A percentile compares a stretch with the other conserved stretches of the same genome.
These are phyloP conservation scores for Fragaria nilgerrensis DNA, from an alignment of 306 rosid species.

Conservation along the genomic window DNA sequence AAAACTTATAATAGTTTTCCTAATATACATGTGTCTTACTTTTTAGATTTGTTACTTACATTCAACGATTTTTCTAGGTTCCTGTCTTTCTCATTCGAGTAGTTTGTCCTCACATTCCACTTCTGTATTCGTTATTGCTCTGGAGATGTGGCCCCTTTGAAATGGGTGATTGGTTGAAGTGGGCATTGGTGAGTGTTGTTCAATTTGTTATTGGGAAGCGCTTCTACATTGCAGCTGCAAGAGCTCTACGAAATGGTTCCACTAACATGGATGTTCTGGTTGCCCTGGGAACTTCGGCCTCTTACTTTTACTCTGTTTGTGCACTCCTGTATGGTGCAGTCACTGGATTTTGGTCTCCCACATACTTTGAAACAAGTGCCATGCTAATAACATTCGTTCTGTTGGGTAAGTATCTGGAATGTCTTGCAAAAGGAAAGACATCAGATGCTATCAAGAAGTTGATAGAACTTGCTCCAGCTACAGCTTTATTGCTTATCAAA, in stretches of 20 bases:
- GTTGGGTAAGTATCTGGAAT: conserved; percentile 94
- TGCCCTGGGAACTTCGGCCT: conserved; percentile 96
- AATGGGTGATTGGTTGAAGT: conserved; percentile 95
- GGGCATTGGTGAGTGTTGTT: conserved; percentile 86
- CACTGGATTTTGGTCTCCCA: conserved; percentile 95
- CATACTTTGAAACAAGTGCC: conserved; percentile 96
- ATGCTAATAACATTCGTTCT: conserved; percentile 98
- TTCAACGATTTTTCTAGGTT: conserved; percentile 49
- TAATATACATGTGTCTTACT: not conserved
- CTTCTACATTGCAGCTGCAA: conserved; percentile 84
- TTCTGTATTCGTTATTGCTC: conserved; percentile 64
- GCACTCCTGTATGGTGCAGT: conserved; percentile 96
- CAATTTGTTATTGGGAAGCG: conserved; percentile 93
- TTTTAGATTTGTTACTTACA: conserved; percentile 22
- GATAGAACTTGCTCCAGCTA: conserved; percentile 90
- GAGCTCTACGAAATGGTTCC: conserved; percentile 97
- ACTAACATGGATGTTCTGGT: conserved; percentile 98
- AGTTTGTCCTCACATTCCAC: conserved; percentile 89
- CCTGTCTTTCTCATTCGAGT: conserved; percentile 76
- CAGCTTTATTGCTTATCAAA: conserved; percentile 67
- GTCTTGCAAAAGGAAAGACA: conserved; percentile 98
- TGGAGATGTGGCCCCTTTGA: conserved; percentile 89
- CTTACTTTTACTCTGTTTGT: conserved; percentile 88
- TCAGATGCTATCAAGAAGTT: conserved; percentile 98
- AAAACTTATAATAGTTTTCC: not conserved